A percentile compares a stretch with the other conserved stretches of the same genome.
Evolutionary conservation across 176 grass and related monocot genomes (phyloP).

Genomic region (Themeda triandra): DNA sequence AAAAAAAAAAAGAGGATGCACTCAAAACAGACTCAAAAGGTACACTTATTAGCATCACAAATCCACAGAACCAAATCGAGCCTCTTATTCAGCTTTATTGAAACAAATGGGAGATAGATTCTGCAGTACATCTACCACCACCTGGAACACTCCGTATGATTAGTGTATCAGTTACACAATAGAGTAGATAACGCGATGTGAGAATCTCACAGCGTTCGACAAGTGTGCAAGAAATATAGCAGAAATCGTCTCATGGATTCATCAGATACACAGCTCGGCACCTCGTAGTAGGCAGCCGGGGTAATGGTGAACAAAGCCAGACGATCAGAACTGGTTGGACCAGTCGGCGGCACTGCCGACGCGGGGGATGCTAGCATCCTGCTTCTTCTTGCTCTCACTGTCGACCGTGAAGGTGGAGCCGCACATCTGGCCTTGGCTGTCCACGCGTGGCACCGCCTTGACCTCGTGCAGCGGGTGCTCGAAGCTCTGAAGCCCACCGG

Average conservation of each 20-base stretch:
- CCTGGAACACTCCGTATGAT: constrained; percentile 14
- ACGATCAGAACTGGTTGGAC: constrained; percentile 57
- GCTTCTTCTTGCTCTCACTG: constrained; percentile 64
- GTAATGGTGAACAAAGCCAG: background rate
- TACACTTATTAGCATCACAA: background rate
- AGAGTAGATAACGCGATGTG: background rate
- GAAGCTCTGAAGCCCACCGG: constrained; percentile 80
- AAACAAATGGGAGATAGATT: background rate
- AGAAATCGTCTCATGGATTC: constrained; percentile 8
- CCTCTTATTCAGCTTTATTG: constrained; percentile 20
- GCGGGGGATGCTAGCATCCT: constrained; percentile 65
- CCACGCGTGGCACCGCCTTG: constrained; percentile 73
- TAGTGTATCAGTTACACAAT: background rate
- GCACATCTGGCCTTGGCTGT: constrained; percentile 87
- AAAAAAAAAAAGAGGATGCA: background rate
- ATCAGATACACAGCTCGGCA: background rate
- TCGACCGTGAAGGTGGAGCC: constrained; percentile 84
- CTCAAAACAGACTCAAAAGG: background rate
- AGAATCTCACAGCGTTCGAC: background rate
- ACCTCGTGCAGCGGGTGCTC: constrained; percentile 84
- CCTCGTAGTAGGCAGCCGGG: background rate
- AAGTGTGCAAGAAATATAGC: constrained; percentile 3
- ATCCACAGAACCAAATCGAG: background rate
- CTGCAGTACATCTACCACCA: background rate
- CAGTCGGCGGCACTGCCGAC: constrained; percentile 81